These are phyloP conservation scores for Luffa acutangula DNA, from an alignment of 306 rosid genomes.

Conservation along the genomic window DNA sequence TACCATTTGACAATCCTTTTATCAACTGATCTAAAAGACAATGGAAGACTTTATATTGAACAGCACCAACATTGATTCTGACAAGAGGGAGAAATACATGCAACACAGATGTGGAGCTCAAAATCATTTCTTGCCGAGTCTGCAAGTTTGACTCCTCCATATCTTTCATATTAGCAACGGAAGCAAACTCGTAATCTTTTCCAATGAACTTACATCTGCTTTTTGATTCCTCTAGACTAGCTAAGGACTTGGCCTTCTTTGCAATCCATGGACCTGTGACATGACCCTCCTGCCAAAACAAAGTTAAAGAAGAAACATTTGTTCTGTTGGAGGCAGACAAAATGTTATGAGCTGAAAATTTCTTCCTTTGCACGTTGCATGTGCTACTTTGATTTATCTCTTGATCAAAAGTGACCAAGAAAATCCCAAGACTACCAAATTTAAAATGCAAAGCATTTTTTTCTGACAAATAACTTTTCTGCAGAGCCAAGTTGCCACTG, in stretches of 20 bases:
- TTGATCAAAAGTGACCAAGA: constrained; percentile 38
- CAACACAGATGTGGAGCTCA: constrained; percentile 57
- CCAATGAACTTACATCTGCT: constrained; percentile 44
- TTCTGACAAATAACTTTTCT: constrained; percentile 34
- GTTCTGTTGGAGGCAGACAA: constrained; percentile 39
- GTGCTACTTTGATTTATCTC: constrained; percentile 22
- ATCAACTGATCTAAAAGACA: constrained; percentile 46
- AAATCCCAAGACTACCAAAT: constrained; percentile 43
- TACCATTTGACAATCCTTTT: constrained; percentile 31
- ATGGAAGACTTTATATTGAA: constrained; percentile 42
- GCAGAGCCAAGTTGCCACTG: constrained; percentile 26
- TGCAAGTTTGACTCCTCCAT: constrained; percentile 56
- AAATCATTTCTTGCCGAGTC: constrained; percentile 68
- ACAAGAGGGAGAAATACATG: constrained; percentile 39
- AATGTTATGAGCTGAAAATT: constrained; percentile 40
- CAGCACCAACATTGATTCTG: constrained; percentile 30
- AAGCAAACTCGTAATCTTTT: constrained; percentile 59
- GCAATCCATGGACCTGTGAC: constrained; percentile 94
- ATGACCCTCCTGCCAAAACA: constrained; percentile 70
- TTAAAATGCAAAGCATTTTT: constrained; percentile 50
- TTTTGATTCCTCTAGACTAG: constrained; percentile 50
- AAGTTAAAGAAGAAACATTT: constrained; percentile 44
- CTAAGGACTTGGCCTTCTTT: constrained; percentile 65
- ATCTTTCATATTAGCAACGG: constrained; percentile 63
- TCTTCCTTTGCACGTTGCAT: constrained; percentile 24